These are phyloP conservation scores for Fusarium coicis DNA, from an alignment of 2,329 filamentous ascomycete species.

Conservation along the genomic window DNA sequence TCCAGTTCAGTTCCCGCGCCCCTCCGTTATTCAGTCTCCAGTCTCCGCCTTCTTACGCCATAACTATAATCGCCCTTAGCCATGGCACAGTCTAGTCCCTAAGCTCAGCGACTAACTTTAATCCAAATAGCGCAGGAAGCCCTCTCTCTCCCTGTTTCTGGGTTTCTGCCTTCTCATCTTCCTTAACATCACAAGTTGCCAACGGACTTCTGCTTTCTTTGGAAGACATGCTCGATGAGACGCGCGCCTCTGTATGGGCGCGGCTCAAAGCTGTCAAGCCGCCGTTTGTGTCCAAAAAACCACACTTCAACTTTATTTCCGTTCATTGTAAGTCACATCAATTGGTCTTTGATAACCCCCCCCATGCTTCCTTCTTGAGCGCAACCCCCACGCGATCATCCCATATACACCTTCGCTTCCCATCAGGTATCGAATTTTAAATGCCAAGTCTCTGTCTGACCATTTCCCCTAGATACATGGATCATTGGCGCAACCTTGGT, in stretches of 20 bases:
- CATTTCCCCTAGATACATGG: slow-evolving; percentile 72
- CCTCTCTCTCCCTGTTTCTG: slow-evolving; percentile 19
- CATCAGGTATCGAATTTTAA: neutral
- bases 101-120: slow-evolving; percentile 24
- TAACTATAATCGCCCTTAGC: slow-evolving; percentile 33
- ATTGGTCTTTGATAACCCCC: neutral
- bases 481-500: slow-evolving; percentile 79
- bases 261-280: slow-evolving; percentile 64
- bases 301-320: slow-evolving; percentile 83
- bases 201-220: slow-evolving; percentile 6
- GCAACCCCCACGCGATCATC: slow-evolving; percentile 35
- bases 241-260: slow-evolving; percentile 50
- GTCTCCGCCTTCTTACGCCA: slow-evolving; percentile 21
- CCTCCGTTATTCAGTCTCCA: slow-evolving; percentile 16
- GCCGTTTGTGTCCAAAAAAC: slow-evolving; percentile 68
- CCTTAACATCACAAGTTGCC: slow-evolving; percentile 16
- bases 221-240: slow-evolving; percentile 49
- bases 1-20: slow-evolving; percentile 25
- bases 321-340: slow-evolving; percentile 72
- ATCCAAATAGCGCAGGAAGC: slow-evolving; percentile 29
- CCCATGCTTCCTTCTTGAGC: neutral
- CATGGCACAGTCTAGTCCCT: slow-evolving; percentile 25
- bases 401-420: slow-evolving; percentile 22
- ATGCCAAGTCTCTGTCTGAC: slow-evolving; percentile 35
- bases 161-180: slow-evolving; percentile 22